Percentiles rank a stretch among this genome's conserved stretches.
phyloP scores from a whole-genome alignment of 257 asterid species.

The Plectranthus barbatus region DNA sequence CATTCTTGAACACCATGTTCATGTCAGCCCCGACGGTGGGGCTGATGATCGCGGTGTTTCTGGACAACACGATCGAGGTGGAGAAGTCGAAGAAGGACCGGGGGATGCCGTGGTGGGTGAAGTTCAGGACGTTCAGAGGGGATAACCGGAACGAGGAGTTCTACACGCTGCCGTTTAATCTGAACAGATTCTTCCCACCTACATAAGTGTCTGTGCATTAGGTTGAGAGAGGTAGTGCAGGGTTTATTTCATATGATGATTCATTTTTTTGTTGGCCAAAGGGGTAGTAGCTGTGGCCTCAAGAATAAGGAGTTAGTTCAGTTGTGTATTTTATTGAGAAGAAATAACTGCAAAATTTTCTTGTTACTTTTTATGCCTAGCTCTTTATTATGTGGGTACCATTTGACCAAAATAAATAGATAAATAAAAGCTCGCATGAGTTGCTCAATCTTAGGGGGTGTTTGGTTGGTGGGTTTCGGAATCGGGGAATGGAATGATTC shows the following conservation, averaged over 20 bases:
- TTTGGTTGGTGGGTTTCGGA: too few relatives aligned
- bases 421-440: too few relatives aligned
- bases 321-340: not conserved
- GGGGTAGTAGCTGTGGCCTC: constrained; percentile 9
- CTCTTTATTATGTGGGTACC: too few relatives aligned
- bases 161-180: constrained; percentile 90
- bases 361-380: too few relatives aligned
- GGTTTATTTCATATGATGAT: constrained; percentile 14
- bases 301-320: constrained; percentile 1
- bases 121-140: constrained; percentile 88
- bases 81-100: constrained; percentile 89
- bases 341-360: too few relatives aligned
- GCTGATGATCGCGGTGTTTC: constrained; percentile 69
- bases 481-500: too few relatives aligned
- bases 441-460: too few relatives aligned
- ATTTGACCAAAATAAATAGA: too few relatives aligned
- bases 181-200: constrained; percentile 95
- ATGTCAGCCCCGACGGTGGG: constrained; percentile 85
- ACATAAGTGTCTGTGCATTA: constrained; percentile 35
- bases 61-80: constrained; percentile 91
- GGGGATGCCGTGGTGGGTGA: constrained; percentile 99
- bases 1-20: constrained; percentile 79
- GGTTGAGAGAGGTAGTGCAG: constrained; percentile 22
- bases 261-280: constrained; percentile 19
- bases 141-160: constrained; percentile 92